phyloP scores from a whole-genome alignment of 1,284 basidiomycete genomes.

The Gymnopus androsaceus region DNA sequence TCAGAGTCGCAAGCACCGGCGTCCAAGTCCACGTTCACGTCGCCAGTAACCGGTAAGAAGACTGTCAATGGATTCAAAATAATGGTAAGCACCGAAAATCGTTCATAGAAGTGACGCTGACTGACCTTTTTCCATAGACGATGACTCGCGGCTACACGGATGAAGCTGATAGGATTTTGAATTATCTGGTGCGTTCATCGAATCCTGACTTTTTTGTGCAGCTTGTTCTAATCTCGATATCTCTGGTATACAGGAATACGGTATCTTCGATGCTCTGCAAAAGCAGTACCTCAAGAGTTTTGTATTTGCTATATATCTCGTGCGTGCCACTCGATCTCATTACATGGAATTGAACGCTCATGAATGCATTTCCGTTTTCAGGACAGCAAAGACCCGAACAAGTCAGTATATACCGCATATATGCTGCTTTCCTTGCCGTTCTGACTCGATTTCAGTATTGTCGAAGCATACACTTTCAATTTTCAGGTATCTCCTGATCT shows the following conservation, averaged over 20 bases:
- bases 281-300: conserved; percentile 77
- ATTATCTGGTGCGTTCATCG: conserved; percentile 62
- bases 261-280: conserved; percentile 78
- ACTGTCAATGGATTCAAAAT: conserved; percentile 60
- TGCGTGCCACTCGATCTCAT: conserved; percentile 33
- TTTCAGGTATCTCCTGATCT: conserved; percentile 52
- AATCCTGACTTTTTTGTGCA: conserved; percentile 8
- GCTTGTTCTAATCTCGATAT: conserved; percentile 9
- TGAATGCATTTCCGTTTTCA: conserved; percentile 28
- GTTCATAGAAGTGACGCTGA: conserved; percentile 11
- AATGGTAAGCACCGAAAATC: conserved; percentile 31
- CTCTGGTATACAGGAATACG: conserved; percentile 61
- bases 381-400: conserved; percentile 79
- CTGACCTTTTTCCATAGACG: conserved; percentile 48
- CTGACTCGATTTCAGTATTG: conserved; percentile 48
- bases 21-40: conserved; percentile 30
- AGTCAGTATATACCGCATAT: conserved; percentile 46
- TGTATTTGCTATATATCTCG: conserved; percentile 81
- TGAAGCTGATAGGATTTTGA: conserved; percentile 77
- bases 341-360: background rate
- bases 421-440: conserved; percentile 17
- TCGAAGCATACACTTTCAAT: conserved; percentile 83
- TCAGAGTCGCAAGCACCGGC: conserved; percentile 5
- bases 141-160: conserved; percentile 74
- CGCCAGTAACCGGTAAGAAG: conserved; percentile 30